Evolutionary conservation across 2,329 filamentous ascomycete genomes (phyloP), one percentile per base, ranked within the genome.

Genomic region (Fusarium keratoplasticum): DNA sequence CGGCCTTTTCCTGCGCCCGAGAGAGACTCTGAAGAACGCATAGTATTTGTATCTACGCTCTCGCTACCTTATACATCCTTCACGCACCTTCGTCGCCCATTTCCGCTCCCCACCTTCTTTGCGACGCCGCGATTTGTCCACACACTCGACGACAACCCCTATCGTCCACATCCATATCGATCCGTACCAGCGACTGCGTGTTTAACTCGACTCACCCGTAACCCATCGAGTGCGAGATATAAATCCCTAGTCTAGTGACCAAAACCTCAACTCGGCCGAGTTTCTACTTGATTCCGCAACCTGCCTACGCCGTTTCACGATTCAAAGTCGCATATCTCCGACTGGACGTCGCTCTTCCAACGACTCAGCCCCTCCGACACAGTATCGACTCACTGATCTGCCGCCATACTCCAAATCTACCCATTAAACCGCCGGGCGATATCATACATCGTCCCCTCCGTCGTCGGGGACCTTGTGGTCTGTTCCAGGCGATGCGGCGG

Each of bases 401-500:
- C 42, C 59, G 22, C 29, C 14, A 25, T 54, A 57, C 35, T 22
- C 38, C n/a, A n/a, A 54, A 36, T 35, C 36, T 20, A 36, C 33
- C 31, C 27, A 42, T 68, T 29, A 61, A 27, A 52, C 61, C 42
- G 61, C 27, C 58, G 25, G 60, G 70, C 70, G 67, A 71, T 78
- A 70, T 55, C 36, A 14, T 16, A 60, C 25, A 71, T 77, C 77
- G 71, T 61, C 69, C 40, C 60, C 69, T 75, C 61, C 27, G 65
- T 75, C 70, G 69, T 61, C 58, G 40, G 69, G 62, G 74, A 71
- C 73, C 70, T 65, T 61, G 72, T 65, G 75, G 72, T 75, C 77
- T 75, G 71, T 80, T 79, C 79, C 76, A 82, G 84, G 84, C 83
- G 83, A 86, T 86, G 86, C 79, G 83, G 85, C 70, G 79, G 84